Evolutionary conservation across 2,329 filamentous ascomycete genomes (phyloP).

Genomic region (Eutypa lata): DNA sequence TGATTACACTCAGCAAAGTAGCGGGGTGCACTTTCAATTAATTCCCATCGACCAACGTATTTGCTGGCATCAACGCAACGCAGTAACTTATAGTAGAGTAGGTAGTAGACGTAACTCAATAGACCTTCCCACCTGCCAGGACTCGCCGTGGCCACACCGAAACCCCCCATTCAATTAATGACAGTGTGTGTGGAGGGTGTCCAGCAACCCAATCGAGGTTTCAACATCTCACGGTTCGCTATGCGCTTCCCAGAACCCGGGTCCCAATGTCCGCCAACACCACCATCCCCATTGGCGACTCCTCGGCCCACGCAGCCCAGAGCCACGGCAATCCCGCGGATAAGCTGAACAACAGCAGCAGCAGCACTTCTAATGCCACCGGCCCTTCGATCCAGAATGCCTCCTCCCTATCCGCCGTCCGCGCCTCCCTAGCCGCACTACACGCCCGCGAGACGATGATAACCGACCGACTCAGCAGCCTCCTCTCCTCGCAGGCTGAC

Average conservation of each 20-base stretch:
- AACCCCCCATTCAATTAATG: slow-evolving; percentile 5
- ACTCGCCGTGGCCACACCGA: slow-evolving; percentile 3
- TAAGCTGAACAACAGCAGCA: slow-evolving; percentile 23
- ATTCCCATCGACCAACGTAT: neutral
- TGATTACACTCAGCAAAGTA: neutral
- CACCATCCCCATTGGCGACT: slow-evolving; percentile 31
- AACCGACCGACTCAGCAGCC: slow-evolving; percentile 68
- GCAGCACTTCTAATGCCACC: slow-evolving; percentile 13
- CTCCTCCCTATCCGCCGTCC: slow-evolving; percentile 74
- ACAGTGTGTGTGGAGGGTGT: slow-evolving; percentile 5
- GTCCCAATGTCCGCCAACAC: slow-evolving; percentile 33
- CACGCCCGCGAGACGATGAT: slow-evolving; percentile 73
- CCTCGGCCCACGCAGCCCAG: slow-evolving; percentile 19
- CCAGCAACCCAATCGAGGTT: slow-evolving; percentile 13
- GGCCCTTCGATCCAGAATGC: slow-evolving; percentile 60
- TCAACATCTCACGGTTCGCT: slow-evolving; percentile 24
- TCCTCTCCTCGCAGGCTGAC: slow-evolving; percentile 81
- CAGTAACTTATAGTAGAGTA: too few relatives aligned
- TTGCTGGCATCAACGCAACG: neutral
- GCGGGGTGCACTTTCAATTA: neutral
- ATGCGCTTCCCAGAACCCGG: slow-evolving; percentile 27
- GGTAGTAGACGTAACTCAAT: too few relatives aligned
- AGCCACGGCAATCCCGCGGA: slow-evolving; percentile 7
- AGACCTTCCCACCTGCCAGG: neutral
- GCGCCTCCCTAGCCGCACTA: slow-evolving; percentile 70